A percentile compares a stretch with the other conserved stretches of the same genome.
Evolutionary conservation across 495 filamentous ascomycete species (phyloP).

Genomic region (Hypomontagnella monticulosa): DNA sequence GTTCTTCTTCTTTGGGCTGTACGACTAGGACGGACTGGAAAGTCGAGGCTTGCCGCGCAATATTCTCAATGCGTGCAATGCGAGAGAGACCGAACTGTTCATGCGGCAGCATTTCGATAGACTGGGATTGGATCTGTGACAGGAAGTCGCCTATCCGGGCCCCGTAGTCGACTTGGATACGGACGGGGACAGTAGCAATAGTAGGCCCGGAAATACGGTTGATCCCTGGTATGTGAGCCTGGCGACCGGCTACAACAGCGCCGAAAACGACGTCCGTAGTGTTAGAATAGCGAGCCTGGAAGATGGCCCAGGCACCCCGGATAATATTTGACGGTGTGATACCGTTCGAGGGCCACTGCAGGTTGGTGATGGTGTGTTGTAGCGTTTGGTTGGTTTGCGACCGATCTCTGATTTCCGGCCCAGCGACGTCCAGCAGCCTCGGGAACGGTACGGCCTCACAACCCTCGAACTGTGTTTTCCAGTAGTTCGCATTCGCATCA

Average conservation of each 20-base stretch:
- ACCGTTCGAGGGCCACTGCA: not conserved
- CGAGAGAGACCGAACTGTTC: slow-evolving; percentile 70
- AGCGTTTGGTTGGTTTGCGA: too few relatives aligned
- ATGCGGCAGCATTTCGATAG: slow-evolving; percentile 60
- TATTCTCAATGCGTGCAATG: slow-evolving; percentile 62
- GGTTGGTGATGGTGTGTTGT: not conserved
- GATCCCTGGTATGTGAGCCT: slow-evolving; percentile 56
- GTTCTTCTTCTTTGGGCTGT: too few relatives aligned
- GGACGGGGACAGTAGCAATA: slow-evolving; percentile 67
- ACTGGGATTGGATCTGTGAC: slow-evolving; percentile 56
- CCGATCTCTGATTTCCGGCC: too few relatives aligned
- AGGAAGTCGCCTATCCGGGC: slow-evolving; percentile 42
- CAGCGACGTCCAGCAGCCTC: too few relatives aligned
- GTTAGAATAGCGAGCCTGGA: slow-evolving; percentile 43
- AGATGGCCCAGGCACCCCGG: slow-evolving; percentile 53
- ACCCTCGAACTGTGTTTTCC: too few relatives aligned
- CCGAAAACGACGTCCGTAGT: slow-evolving; percentile 61
- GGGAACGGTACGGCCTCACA: not conserved
- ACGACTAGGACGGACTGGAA: slow-evolving; percentile 69
- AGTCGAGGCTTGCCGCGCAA: slow-evolving; percentile 65
- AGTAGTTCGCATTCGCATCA: too few relatives aligned
- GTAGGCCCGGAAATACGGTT: slow-evolving; percentile 62
- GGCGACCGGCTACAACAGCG: slow-evolving; percentile 61
- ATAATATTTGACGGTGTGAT: slow-evolving; percentile 27
- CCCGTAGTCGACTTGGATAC: slow-evolving; percentile 52